Evolutionary conservation across 108 stramenopile species (phyloP), one percentile per base, ranked within the genome.

Genomic region (Fragilariopsis cylindrus): DNA sequence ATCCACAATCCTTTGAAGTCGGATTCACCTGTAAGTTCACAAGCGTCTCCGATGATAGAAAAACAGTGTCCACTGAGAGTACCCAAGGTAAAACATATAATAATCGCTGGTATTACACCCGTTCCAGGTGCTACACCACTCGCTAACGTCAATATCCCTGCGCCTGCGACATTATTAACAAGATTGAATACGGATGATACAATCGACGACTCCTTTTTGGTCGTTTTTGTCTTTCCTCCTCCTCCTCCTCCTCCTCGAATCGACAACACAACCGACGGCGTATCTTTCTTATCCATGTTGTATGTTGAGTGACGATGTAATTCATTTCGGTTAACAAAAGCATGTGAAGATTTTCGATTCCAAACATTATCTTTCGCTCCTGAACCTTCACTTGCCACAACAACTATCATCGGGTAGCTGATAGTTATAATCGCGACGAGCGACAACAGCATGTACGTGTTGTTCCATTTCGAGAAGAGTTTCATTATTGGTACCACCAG

Each of bases 111-210:
- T 54, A 85, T 57, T 76, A 73, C 82, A 21, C 87, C 87, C 3
- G 84, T 82, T 15, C 84, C 87, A 12, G 69, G 21, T 8, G 84
- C 79, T 53, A 72, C 78, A 45, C 77, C 87, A n/a, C 78, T 82
- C 0, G 80, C 58, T 7, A 88, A 67, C 11, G 84, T 84, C 39
- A 88, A 50, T 30, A 88, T 78, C 16, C 87, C 87, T 56, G 84
- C 84, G 30, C 87, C 87, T 9, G 87, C 87, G 7, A 88, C 84
- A 62, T 88, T 88, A 76, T 88, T 88, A 41, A 84, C 87, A n/a
- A 88, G 60, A 63, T 88, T 88, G 76, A 88, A 88, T 9, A 85
- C 79, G 15, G 81, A 79, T 3, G 82, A 63, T n/a, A 44, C 43
- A 41, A 45, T 41, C 30, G 62, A 63, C n/a, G 62, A 21, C n/a